Base-by-base conservation (phyloP, 805 yeast genomes). In the Maudiozyma barnettii region DNA sequence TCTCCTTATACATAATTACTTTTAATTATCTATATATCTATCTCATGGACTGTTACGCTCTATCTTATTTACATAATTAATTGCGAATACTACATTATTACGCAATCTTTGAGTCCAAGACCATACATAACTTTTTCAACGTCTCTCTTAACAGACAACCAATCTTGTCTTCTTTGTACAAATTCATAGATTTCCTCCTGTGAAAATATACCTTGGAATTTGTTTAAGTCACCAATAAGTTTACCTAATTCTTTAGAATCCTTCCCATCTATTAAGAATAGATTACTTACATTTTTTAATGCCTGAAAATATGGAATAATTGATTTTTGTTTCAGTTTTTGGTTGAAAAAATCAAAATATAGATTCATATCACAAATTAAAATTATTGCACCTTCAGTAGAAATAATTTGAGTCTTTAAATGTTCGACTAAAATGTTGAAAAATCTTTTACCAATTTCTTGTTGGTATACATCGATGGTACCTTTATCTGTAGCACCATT, bases 61-160 rank as follows among this genome's bases (percentile, higher is more conserved):
- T 7, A 33, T 33, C 16, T 10, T 33, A 33, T 14, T 14, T 33
- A 33, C 40, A 37, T 19, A 21, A 37, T 4, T 18, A 7, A 16
- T 8, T n/a, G 13, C 18, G 14, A 35, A 35, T 8, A 2, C 43
- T 61, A 82, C 68, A 75, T 68, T 39, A 87, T 69, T 0, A 63
- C 54, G 69, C 96, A 90, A 58, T 89, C 96, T 23, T 79, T 84
- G 26, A 82, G 66, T 16, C 87, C 89, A 46, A 91, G 72, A 0
- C 99, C 98, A 59, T 89, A 93, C 81, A 93, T 85, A n/a, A 87
- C 90, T 62, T 83, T 87, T 64, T 91, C 98, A 9, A 91, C 97
- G 49, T 84, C 84, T 51, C 75, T 72, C 54, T 79, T 82, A 23
- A 91, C 84, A 35, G 68, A 59, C 0, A 76, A 67, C 99, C 99